phyloP scores from a whole-genome alignment of 192 early-diverging fungal genomes.

The Coemansia umbellata region DNA sequence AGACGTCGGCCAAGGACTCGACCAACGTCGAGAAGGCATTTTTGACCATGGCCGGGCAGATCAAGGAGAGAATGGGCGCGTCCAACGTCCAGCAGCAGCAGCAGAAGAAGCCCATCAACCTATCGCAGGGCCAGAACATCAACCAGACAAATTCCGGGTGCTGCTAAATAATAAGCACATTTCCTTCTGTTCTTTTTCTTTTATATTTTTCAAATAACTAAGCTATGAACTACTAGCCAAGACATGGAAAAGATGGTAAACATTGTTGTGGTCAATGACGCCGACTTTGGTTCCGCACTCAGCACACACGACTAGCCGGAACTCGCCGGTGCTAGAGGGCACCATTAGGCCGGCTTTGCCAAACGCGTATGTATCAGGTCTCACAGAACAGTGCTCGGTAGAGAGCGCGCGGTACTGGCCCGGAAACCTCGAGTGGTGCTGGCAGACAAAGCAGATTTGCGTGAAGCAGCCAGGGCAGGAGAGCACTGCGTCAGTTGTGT shows the following conservation, averaged over 20 bases:
- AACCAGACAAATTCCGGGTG: conserved; percentile 39
- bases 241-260: conserved; percentile 42
- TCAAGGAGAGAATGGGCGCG: conserved; percentile 81
- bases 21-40: conserved; percentile 99
- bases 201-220: not conserved
- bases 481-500: conserved; percentile 37
- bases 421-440: conserved; percentile 15
- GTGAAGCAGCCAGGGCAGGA: conserved; percentile 39
- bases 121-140: conserved; percentile 42
- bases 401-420: conserved; percentile 38
- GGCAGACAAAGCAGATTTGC: conserved; percentile 46
- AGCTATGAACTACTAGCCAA: not conserved
- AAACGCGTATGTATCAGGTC: conserved; percentile 12
- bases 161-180: conserved; percentile 26
- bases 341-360: conserved; percentile 6
- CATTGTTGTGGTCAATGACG: conserved; percentile 15
- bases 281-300: conserved; percentile 33
- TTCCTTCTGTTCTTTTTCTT: not conserved
- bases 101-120: conserved; percentile 46
- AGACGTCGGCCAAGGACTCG: conserved; percentile 96
- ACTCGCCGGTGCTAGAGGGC: not conserved
- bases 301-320: conserved; percentile 22
- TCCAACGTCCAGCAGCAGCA: conserved; percentile 47
- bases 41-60: conserved; percentile 99
- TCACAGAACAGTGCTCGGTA: conserved; percentile 14